phyloP scores from a whole-genome alignment of 2,329 filamentous ascomycete genomes.

The Amauroascus niger region DNA sequence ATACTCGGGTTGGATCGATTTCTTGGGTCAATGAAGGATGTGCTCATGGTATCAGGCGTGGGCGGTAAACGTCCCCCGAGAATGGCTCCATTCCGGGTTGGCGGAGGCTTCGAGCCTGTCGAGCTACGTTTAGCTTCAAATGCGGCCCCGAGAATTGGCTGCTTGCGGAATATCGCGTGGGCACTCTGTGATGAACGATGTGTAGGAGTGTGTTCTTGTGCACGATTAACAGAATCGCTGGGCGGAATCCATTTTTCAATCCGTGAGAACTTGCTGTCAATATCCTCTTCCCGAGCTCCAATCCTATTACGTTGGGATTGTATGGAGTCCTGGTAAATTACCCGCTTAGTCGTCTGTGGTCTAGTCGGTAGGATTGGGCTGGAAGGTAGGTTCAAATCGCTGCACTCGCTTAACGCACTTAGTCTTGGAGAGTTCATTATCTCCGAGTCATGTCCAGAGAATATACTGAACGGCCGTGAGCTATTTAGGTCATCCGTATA shows the following conservation, averaged over 20 bases:
- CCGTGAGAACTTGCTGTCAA: constrained; percentile 16
- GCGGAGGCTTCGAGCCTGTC: neutral
- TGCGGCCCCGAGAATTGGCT: constrained; percentile 21
- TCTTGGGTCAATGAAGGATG: constrained; percentile 25
- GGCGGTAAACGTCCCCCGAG: constrained; percentile 33
- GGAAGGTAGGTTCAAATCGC: constrained; percentile 32
- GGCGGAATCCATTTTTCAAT: constrained; percentile 30
- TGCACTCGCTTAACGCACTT: constrained; percentile 39
- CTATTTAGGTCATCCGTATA: constrained; percentile 27
- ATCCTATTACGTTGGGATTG: neutral
- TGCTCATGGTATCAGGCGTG: constrained; percentile 38
- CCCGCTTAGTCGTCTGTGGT: constrained; percentile 8
- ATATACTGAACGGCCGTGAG: constrained; percentile 28
- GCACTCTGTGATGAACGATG: constrained; percentile 2
- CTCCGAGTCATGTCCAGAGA: constrained; percentile 28
- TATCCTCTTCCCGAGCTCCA: neutral
- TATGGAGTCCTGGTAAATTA: neutral
- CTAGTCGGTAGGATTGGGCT: constrained; percentile 16
- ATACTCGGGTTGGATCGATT: constrained; percentile 31
- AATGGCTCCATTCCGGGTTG: neutral
- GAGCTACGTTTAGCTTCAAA: constrained; percentile 21
- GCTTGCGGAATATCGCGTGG: neutral
- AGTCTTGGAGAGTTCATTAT: constrained; percentile 34
- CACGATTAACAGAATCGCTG: constrained; percentile 17
- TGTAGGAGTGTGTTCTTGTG: constrained; percentile 17